Conservation (phyloP, 2,329 filamentous ascomycete genomes). For the Lasiodiplodia gonubiensis region DNA sequence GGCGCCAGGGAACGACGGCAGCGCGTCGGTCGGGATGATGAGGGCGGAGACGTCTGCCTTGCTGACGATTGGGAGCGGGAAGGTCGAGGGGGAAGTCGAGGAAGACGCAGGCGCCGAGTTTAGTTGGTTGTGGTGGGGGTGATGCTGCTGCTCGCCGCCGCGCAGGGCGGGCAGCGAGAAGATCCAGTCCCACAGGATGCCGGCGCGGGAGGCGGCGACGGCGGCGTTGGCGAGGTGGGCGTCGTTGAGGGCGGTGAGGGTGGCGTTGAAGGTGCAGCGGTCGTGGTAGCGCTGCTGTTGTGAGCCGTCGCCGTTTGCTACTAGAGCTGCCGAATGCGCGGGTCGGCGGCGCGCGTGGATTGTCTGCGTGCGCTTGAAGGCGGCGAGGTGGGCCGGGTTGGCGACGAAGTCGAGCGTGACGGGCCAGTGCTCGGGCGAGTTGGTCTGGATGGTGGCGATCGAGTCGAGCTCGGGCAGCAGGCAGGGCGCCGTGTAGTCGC, state of each 20-base stretch:
- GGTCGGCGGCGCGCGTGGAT: slow-evolving; percentile 74
- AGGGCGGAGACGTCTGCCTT: slow-evolving; percentile 64
- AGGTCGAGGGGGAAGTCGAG: background rate
- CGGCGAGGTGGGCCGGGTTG: slow-evolving; percentile 65
- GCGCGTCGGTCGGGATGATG: slow-evolving; percentile 46
- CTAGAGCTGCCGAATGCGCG: slow-evolving; percentile 54
- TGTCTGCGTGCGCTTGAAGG: slow-evolving; percentile 72
- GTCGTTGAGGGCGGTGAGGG: slow-evolving; percentile 74
- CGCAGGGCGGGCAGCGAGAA: slow-evolving; percentile 66
- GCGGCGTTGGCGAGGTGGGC: slow-evolving; percentile 46
- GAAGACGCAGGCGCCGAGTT: background rate
- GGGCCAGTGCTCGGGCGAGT: slow-evolving; percentile 77
- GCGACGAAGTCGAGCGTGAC: slow-evolving; percentile 75
- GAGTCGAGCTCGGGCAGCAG: slow-evolving; percentile 68
- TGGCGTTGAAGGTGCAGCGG: slow-evolving; percentile 74
- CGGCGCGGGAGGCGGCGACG: background rate
- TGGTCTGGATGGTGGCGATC: slow-evolving; percentile 66
- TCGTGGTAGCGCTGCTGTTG: slow-evolving; percentile 43
- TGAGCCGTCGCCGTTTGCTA: background rate
- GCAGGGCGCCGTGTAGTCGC: slow-evolving; percentile 58
- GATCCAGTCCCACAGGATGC: slow-evolving; percentile 71
- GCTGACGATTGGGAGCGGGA: slow-evolving; percentile 50
- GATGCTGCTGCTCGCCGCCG: slow-evolving; percentile 37
- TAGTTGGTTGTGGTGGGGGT: background rate
- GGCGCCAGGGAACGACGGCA: background rate